Percentiles rank a stretch among this genome's conserved stretches.
phyloP scores from a whole-genome alignment of 768 basidiomycete species.

The Amanita pallidorosea region DNA sequence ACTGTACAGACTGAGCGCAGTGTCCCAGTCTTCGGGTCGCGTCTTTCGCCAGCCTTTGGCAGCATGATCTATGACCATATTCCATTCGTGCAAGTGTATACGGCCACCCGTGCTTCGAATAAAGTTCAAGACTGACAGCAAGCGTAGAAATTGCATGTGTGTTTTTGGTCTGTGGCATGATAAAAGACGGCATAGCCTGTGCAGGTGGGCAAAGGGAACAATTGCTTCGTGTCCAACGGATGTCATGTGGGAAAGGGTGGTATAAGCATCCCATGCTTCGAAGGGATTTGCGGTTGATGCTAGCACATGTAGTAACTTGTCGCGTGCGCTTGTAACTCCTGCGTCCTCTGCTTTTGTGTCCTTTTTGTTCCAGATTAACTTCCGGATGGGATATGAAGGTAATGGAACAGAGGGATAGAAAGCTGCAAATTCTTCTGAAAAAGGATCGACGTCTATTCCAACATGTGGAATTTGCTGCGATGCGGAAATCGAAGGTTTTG shows the following conservation, averaged over 20 bases:
- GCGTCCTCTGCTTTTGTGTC: not conserved
- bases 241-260: conserved; percentile 21
- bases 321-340: conserved; percentile 8
- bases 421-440: not conserved
- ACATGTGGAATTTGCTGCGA: not conserved
- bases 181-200: conserved; percentile 53
- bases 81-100: conserved; percentile 64
- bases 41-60: conserved; percentile 58
- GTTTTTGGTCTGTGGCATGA: conserved; percentile 43
- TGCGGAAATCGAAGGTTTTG: not conserved
- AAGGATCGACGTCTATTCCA: not conserved
- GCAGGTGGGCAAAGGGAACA: conserved; percentile 38
- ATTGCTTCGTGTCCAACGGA: conserved; percentile 13
- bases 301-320: conserved; percentile 11
- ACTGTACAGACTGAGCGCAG: conserved; percentile 46
- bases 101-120: conserved; percentile 44
- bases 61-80: conserved; percentile 56
- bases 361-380: not conserved
- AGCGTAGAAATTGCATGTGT: conserved; percentile 46
- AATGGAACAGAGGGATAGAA: not conserved
- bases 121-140: conserved; percentile 56
- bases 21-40: conserved; percentile 43
- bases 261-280: conserved; percentile 33
- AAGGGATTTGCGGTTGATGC: conserved; percentile 11
- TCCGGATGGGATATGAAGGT: not conserved